Percentiles rank a stretch among this genome's conserved stretches.
phyloP scores from a whole-genome alignment of 805 yeast genomes.

The Zygosaccharomyces kombuchaensis region DNA sequence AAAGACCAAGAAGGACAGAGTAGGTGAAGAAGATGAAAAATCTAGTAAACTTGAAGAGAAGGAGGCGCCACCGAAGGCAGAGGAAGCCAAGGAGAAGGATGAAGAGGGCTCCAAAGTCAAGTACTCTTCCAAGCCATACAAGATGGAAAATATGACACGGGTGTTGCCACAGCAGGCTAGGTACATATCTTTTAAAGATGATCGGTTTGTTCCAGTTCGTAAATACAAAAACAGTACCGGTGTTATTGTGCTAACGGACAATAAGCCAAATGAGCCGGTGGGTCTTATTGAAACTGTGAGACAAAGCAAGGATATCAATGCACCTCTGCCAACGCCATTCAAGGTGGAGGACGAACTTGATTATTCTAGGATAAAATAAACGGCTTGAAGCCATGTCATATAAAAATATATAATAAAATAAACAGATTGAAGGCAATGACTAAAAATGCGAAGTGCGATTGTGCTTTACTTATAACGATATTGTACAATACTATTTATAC shows the following conservation, averaged over 20 bases:
- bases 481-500: constrained; percentile 4
- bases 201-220: constrained; percentile 78
- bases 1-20: constrained; percentile 52
- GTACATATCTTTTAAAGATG: constrained; percentile 75
- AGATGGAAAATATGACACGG: constrained; percentile 74
- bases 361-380: constrained; percentile 13
- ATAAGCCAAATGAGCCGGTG: constrained; percentile 53
- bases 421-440: neutral
- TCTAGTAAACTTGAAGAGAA: constrained; percentile 27
- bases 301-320: constrained; percentile 68
- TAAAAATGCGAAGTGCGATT: neutral
- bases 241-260: constrained; percentile 66
- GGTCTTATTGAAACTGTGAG: constrained; percentile 78
- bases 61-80: constrained; percentile 25
- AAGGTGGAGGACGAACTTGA: constrained; percentile 32
- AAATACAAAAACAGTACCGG: constrained; percentile 67
- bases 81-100: constrained; percentile 23
- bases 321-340: constrained; percentile 45
- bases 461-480: neutral
- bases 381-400: neutral
- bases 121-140: constrained; percentile 61
- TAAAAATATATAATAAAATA: neutral
- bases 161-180: constrained; percentile 86
- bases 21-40: constrained; percentile 37
- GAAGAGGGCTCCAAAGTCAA: constrained; percentile 41